Evolutionary conservation across 805 yeast genomes (phyloP).

Genomic region (Cyberlindnera bimundalis): DNA sequence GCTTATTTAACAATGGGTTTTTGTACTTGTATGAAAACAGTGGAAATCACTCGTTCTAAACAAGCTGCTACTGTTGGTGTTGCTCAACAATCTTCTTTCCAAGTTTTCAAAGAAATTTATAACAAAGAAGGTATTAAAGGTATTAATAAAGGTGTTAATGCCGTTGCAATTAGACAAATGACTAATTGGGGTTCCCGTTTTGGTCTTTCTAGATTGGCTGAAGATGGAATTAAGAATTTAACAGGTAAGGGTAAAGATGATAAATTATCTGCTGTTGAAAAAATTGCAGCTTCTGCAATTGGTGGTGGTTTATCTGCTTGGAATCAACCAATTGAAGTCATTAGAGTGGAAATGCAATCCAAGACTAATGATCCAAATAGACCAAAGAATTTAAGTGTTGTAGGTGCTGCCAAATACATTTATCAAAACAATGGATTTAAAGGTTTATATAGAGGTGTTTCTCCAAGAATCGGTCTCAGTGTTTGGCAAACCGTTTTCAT

Average conservation of each 20-base stretch:
- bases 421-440: constrained; percentile 77
- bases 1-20: constrained; percentile 96
- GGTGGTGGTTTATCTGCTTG: constrained; percentile 99
- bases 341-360: constrained; percentile 97
- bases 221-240: constrained; percentile 66
- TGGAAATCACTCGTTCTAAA: constrained; percentile 90
- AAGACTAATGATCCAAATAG: constrained; percentile 92
- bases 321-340: constrained; percentile 99
- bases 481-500: constrained; percentile 98
- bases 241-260: constrained; percentile 60
- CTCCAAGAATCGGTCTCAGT: constrained; percentile 95
- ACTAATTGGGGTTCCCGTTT: constrained; percentile 99
- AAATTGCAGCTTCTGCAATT: constrained; percentile 76
- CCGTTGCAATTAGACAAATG: constrained; percentile 98
- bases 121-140: constrained; percentile 87
- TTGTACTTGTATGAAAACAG: constrained; percentile 99
- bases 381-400: constrained; percentile 84
- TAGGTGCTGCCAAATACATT: constrained; percentile 75
- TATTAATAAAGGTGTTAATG: constrained; percentile 96
- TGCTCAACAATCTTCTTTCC: constrained; percentile 70
- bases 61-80: constrained; percentile 65
- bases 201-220: constrained; percentile 89
- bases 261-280: constrained; percentile 70
- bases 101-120: constrained; percentile 83
- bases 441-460: constrained; percentile 94